Evolutionary conservation across 441 rosid genomes (phyloP).

Genomic region (Euphorbia celastroides): DNA sequence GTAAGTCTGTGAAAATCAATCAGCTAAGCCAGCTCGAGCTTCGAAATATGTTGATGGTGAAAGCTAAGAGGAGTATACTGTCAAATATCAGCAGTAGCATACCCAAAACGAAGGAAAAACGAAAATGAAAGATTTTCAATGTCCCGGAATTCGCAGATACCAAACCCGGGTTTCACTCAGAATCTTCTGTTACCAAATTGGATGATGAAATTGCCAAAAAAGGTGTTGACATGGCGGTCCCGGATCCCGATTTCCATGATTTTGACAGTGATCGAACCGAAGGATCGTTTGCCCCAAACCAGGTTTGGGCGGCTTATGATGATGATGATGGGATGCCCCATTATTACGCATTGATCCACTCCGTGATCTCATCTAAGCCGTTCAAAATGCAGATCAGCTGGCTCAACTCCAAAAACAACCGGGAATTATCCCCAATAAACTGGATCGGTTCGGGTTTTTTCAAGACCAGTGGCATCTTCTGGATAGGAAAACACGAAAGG

Average conservation of each 20-base stretch:
- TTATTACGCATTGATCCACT: slow-evolving; percentile 71
- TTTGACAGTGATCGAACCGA: slow-evolving; percentile 74
- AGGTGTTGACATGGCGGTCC: slow-evolving; percentile 45
- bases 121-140: slow-evolving; percentile 14
- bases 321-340: slow-evolving; percentile 93
- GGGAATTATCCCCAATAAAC: slow-evolving; percentile 54
- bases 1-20: slow-evolving; percentile 19
- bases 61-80: slow-evolving; percentile 37
- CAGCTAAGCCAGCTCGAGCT: slow-evolving; percentile 38
- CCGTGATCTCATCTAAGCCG: slow-evolving; percentile 59
- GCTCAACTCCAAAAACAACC: slow-evolving; percentile 74
- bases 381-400: slow-evolving; percentile 81
- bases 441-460: slow-evolving; percentile 81
- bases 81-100: slow-evolving; percentile 36
- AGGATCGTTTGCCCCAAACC: slow-evolving; percentile 56
- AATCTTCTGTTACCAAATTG: slow-evolving; percentile 15
- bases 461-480: slow-evolving; percentile 83
- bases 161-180: neutral
- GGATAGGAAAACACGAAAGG: slow-evolving; percentile 59
- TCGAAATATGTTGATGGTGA: slow-evolving; percentile 43
- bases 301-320: slow-evolving; percentile 96
- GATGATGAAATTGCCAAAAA: slow-evolving; percentile 15
- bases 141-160: too few species aligned
- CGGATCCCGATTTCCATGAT: slow-evolving; percentile 89
- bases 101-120: neutral